These are phyloP conservation scores for Fonsecaea monophora DNA, from an alignment of 2,329 filamentous ascomycete species.

Conservation along the genomic window DNA sequence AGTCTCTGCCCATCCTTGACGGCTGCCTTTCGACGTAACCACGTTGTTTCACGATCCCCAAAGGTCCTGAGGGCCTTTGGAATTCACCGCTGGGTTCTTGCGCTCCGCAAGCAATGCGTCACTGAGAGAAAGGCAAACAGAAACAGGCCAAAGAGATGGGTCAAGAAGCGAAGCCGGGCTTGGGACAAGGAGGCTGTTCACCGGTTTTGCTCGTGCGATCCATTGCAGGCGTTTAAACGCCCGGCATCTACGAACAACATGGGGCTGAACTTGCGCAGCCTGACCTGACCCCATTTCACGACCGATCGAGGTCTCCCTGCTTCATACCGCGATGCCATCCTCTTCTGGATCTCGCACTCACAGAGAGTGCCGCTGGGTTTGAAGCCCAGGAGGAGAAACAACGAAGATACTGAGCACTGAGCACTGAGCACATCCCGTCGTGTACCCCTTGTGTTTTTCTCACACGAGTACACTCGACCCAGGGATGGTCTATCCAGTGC, in stretches of 20 bases:
- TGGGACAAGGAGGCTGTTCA: neutral
- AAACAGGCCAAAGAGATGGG: neutral
- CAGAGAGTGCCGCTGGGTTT: neutral
- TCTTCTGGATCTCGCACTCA: neutral
- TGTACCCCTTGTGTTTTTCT: too few species aligned
- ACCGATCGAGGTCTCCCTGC: neutral
- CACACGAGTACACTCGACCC: too few species aligned
- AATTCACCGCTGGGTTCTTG: neutral
- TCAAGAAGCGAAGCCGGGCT: neutral
- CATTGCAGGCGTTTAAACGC: neutral
- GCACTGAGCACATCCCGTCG: too few species aligned
- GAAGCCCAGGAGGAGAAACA: neutral
- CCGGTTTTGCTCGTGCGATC: neutral
- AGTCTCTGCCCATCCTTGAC: neutral
- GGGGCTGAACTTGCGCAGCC: neutral
- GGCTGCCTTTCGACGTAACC: neutral
- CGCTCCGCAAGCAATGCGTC: neutral
- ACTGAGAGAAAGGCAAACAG: conserved; percentile 3
- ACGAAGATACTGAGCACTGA: neutral
- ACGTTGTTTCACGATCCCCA: neutral
- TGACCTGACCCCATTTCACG: neutral
- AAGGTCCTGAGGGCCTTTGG: neutral
- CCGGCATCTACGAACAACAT: neutral
- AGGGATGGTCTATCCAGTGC: too few species aligned
- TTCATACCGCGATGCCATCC: neutral